Conservation (phyloP, 2,329 filamentous ascomycete species). For the Microsporum ferrugineum region DNA sequence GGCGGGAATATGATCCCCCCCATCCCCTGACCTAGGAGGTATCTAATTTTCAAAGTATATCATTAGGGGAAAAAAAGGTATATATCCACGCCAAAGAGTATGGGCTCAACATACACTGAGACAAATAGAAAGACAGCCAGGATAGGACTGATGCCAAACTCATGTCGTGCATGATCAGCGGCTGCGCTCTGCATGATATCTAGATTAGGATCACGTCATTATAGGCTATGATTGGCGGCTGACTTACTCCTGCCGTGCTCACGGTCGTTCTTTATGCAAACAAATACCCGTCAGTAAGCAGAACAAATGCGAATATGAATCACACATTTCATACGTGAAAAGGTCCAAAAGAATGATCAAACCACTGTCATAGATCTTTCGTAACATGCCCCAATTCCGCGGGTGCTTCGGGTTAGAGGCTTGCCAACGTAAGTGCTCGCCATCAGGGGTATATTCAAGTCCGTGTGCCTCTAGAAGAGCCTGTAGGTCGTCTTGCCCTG, state of each 20-base stretch:
- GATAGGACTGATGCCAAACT: background rate
- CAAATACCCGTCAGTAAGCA: conserved; percentile 1
- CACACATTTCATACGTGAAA: background rate
- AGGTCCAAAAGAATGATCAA: background rate
- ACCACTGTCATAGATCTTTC: background rate
- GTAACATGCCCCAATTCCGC: background rate
- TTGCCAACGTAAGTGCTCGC: background rate
- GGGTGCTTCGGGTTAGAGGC: background rate
- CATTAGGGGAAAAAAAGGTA: background rate
- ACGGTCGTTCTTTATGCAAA: background rate
- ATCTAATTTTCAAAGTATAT: background rate
- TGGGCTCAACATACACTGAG: background rate
- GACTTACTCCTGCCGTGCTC: background rate
- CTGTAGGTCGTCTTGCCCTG: background rate
- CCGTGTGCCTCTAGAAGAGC: background rate
- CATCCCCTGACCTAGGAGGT: background rate
- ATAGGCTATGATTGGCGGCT: background rate
- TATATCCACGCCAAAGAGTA: background rate
- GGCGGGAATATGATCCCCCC: background rate
- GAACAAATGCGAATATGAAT: background rate
- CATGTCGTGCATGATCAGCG: background rate
- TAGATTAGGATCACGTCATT: background rate
- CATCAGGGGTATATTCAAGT: background rate
- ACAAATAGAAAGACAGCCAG: background rate
- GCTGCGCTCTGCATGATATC: background rate